Base-by-base conservation (phyloP, 345 rosid genomes). In the Balakata baccata region DNA sequence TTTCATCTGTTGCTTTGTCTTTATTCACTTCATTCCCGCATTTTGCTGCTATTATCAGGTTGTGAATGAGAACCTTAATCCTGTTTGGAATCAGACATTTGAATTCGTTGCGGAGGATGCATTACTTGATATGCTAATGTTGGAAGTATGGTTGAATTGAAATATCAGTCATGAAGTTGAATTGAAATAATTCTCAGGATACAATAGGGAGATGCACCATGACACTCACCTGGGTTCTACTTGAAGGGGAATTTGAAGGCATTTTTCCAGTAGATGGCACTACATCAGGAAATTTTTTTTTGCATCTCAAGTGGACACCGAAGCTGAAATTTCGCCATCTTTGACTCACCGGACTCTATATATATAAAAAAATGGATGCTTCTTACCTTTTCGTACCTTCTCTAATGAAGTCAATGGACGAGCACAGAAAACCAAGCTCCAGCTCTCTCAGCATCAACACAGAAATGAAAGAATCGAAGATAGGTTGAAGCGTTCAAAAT, bases 51-150 rank as follows among this genome's bases (percentile, higher is more conserved):
- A 72, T 51, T 38, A 64, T 34, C 86, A 91, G 94, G 99, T 91
- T 61, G 86, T 90, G 67, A 87, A 85, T 39, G 86, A 91, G 50
- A 87, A 83, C 72, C 82, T 95, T 74, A 88, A 95, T 85, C 98
- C 99, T 9, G 90, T 90, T 47, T 95, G 99, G 99, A 90, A 95
- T 75, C 98, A 91, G 65, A 89, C 99, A 3, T 92, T 95, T 76
- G 98, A 92, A 75, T 87, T 92, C 57, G 96, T 95, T 37, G 99
- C 92, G 73, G 99, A 92, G 88, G 92, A 91, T 85, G 99, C 87
- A 45, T 78, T 88, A 54, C 99, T 89, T 67, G 99, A 95, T 71
- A 87, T 95, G 81, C 63, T 95, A 61, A 83, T 89, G 25, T 12
- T 87, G 53, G 97, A 92, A 74, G 86, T 92, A 1, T 92, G 84